These are phyloP conservation scores for Saturnispora diversa DNA, from an alignment of 805 yeast genomes.

Conservation along the genomic window DNA sequence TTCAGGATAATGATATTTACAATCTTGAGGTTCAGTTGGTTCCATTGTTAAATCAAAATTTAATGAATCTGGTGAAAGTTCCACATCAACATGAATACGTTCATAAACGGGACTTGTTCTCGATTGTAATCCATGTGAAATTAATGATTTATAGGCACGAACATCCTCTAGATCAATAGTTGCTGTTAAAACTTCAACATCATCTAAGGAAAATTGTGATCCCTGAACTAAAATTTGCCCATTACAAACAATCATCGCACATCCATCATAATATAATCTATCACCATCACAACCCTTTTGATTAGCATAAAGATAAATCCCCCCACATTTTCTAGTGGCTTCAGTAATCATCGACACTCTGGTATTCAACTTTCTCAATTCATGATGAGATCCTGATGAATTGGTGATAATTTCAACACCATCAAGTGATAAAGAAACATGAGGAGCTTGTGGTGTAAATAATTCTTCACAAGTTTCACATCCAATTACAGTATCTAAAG, in stretches of 20 bases:
- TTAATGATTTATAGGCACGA: conserved; percentile 62
- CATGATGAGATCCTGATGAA: conserved; percentile 97
- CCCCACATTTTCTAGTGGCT: conserved; percentile 95
- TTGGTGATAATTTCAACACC: conserved; percentile 97
- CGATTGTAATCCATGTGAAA: conserved; percentile 73
- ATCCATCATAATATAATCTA: conserved; percentile 91
- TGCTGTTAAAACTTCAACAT: conserved; percentile 93
- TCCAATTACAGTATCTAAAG: conserved; percentile 86
- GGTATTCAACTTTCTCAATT: conserved; percentile 78
- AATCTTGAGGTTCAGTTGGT: conserved; percentile 47
- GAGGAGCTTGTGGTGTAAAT: conserved; percentile 95
- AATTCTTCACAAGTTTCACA: conserved; percentile 97
- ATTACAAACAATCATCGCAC: conserved; percentile 88
- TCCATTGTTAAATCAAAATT: conserved; percentile 52
- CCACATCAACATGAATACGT: conserved; percentile 53
- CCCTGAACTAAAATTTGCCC: conserved; percentile 93
- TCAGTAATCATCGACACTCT: conserved; percentile 79
- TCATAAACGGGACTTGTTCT: conserved; percentile 37
- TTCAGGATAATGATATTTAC: conserved; percentile 72
- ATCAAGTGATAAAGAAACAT: conserved; percentile 81
- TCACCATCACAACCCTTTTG: conserved; percentile 99
- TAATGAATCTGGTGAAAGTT: conserved; percentile 51
- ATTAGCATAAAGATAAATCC: conserved; percentile 85
- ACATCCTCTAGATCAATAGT: conserved; percentile 92
- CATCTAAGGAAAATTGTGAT: conserved; percentile 77